Conservation (phyloP, 768 basidiomycete species). For the Mycena polygramma region DNA sequence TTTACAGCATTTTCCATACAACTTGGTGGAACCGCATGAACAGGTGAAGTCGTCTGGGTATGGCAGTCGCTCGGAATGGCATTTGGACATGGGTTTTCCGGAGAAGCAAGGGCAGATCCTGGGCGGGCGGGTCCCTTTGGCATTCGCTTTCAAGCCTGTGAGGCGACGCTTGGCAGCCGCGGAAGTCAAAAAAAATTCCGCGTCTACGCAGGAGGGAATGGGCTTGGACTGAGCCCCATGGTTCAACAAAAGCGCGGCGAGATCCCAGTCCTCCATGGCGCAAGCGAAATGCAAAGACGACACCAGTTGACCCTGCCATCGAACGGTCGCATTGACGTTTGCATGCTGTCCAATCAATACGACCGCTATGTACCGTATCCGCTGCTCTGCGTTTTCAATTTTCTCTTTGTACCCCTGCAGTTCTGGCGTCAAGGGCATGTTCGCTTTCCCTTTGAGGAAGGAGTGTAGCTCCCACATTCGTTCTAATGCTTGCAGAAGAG, state of each 20-base stretch:
- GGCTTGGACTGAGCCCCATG: constrained; percentile 38
- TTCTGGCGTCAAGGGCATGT: background rate
- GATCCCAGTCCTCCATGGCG: constrained; percentile 36
- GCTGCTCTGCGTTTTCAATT: constrained; percentile 17
- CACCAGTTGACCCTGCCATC: constrained; percentile 24
- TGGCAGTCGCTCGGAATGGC: constrained; percentile 35
- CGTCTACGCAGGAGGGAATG: constrained; percentile 15
- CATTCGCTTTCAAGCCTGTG: constrained; percentile 10
- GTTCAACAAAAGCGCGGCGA: constrained; percentile 37
- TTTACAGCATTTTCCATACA: constrained; percentile 41
- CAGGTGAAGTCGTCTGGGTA: constrained; percentile 43
- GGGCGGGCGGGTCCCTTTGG: constrained; percentile 32
- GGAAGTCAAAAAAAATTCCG: constrained; percentile 1
- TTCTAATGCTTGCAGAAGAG: constrained; percentile 30
- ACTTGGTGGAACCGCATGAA: constrained; percentile 36
- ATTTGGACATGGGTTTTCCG: constrained; percentile 37
- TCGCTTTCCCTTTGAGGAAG: background rate
- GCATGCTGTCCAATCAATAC: constrained; percentile 41
- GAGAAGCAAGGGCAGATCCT: constrained; percentile 45
- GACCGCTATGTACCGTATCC: constrained; percentile 30
- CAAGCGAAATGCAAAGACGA: constrained; percentile 37
- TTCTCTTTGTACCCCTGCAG: background rate
- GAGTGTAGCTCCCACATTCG: constrained; percentile 18
- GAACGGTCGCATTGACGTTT: constrained; percentile 29
- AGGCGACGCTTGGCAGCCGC: constrained; percentile 23